Base-by-base conservation (phyloP, 2,329 filamentous ascomycete species). In the Penicillium freii region DNA sequence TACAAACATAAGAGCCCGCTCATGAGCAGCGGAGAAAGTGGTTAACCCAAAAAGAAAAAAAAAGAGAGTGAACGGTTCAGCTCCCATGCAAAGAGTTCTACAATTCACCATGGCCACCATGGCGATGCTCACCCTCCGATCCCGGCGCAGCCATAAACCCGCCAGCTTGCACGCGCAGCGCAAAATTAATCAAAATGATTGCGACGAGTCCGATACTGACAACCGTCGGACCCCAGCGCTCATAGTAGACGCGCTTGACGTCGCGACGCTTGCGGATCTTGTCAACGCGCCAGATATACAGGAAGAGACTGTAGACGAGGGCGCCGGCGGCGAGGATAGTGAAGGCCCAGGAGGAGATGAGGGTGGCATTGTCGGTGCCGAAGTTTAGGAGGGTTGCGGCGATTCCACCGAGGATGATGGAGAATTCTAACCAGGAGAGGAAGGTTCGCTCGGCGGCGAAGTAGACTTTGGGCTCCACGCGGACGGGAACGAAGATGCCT, bases 371-470 rank as follows among this genome's bases (percentile, higher is more conserved):
- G 68, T 84, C 77, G 25, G 73, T 70, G 66, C 90, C 85, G 72
- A 97, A 91, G 79, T 96, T 92, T 64, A 96, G 83, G 45, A 96
- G 80, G 0, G 90, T 90, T 8, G 89, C 88, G 13, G 92, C 91
- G 66, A 96, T 93, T 29, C 89, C 89, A 66, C 91, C 91, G 53
- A 99, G 87, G 71, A 97, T 92, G 70, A 97, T 96, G 49, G 90
- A 93, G 77, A 96, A 97, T 75, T 99, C 93, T 68, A 99, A 89
- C 92, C 94, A 99, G 62, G 91, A 90, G 56, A 99, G 83, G 77
- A 97, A 99, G 0, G 94, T 99, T 63, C 94, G 86, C 76, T 99
- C 94, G 0, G 92, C 92, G 23, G 94, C 94, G 72, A 99, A 96
- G 75, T 92, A 96, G 50, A 99, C 94, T 78, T 99, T 99, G 34